phyloP scores from a whole-genome alignment of 73 alveolate genomes.

The Symbiodinium pilosum region DNA sequence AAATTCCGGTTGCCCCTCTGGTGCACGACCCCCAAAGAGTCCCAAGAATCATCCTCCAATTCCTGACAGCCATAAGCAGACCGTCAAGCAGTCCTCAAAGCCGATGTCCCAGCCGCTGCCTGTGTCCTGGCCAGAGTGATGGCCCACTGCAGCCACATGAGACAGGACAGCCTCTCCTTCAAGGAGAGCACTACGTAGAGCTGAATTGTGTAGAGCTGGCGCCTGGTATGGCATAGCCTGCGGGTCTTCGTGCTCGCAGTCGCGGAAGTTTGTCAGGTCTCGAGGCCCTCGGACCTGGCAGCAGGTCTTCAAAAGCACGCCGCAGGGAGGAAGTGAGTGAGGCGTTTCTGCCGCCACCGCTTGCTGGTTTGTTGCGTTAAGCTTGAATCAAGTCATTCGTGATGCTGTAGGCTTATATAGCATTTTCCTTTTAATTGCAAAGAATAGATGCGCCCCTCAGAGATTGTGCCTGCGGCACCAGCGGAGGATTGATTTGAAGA shows the following conservation, averaged over 20 bases:
- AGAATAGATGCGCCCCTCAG: not conserved
- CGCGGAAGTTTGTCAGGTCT: constrained; percentile 68
- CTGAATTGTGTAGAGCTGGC: no score
- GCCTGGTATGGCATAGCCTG: constrained; percentile 95
- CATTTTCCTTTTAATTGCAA: not conserved
- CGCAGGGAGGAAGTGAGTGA: not conserved
- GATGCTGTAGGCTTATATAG: no score
- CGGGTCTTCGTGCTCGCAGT: constrained; percentile 92
- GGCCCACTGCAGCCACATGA: not conserved
- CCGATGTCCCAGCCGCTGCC: constrained; percentile 95
- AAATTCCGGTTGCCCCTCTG: no score
- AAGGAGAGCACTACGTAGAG: no score
- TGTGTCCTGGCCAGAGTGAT: constrained; percentile 10
- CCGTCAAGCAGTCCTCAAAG: constrained; percentile 16
- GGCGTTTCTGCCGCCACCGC: not conserved
- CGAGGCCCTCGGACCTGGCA: constrained; percentile 75
- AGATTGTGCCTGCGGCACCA: constrained; percentile 51
- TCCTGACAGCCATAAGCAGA: no score
- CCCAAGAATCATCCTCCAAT: no score
- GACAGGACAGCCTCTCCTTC: no score
- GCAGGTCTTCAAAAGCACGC: not conserved
- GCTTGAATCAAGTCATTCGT: no score
- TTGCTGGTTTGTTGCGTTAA: no score
- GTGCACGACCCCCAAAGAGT: no score
- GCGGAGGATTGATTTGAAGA: constrained; percentile 37